Percentiles rank a stretch among this genome's conserved stretches.
phyloP scores from a whole-genome alignment of 495 filamentous ascomycete species.

The Penicillium coprophilum region DNA sequence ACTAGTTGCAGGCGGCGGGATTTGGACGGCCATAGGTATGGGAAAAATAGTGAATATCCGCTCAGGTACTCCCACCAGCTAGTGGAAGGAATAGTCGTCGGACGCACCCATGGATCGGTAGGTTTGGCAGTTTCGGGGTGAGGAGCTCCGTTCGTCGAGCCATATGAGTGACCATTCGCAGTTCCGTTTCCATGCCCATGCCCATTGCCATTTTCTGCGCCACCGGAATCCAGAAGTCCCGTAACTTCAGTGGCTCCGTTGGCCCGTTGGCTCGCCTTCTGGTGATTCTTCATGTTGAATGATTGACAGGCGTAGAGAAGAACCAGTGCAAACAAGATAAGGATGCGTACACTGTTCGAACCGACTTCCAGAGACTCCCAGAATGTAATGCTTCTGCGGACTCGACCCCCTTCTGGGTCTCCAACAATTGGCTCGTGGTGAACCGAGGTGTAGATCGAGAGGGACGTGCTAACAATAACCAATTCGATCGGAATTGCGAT shows the following conservation, averaged over 20 bases:
- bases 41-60: conserved; percentile 88
- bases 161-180: conserved; percentile 49
- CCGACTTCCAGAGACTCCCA: conserved; percentile 67
- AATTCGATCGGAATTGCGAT: conserved; percentile 66
- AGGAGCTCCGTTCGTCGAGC: conserved; percentile 42
- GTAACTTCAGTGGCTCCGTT: conserved; percentile 55
- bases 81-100: conserved; percentile 62
- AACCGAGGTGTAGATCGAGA: conserved; percentile 57
- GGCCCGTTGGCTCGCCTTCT: conserved; percentile 26
- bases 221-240: conserved; percentile 44
- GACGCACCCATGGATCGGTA: conserved; percentile 60
- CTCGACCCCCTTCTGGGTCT: conserved; percentile 44
- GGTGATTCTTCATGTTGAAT: conserved; percentile 35
- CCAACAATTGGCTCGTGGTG: conserved; percentile 62
- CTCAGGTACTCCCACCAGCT: conserved; percentile 90
- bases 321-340: conserved; percentile 58
- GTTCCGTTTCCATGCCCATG: conserved; percentile 47
- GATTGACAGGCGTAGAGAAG: conserved; percentile 58
- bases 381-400: conserved; percentile 52
- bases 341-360: conserved; percentile 57
- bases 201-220: conserved; percentile 42
- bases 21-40: conserved; percentile 85
- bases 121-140: conserved; percentile 42
- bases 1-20: conserved; percentile 65
- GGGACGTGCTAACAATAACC: conserved; percentile 62